Percentiles rank a stretch among this genome's conserved stretches.
These are phyloP conservation scores for Suaeda aralocaspica DNA, from an alignment of 148 eudicot species.

Conservation along the genomic window DNA sequence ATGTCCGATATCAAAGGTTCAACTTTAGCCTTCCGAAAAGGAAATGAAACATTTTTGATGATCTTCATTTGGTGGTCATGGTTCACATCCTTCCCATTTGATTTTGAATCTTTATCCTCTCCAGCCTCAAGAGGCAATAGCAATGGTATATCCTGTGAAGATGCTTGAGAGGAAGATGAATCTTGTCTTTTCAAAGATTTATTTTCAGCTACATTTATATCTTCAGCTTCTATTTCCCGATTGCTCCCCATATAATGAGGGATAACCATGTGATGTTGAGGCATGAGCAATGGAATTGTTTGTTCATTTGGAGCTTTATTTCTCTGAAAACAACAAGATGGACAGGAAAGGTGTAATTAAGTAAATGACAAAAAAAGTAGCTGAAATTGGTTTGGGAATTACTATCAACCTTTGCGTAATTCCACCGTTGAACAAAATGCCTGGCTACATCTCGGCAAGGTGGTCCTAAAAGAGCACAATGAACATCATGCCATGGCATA, in stretches of 20 bases:
- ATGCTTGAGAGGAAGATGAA: slow-evolving; percentile 70
- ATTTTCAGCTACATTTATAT: slow-evolving; percentile 28
- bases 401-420: slow-evolving; percentile 80
- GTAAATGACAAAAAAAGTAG: slow-evolving; percentile 1
- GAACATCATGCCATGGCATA: slow-evolving; percentile 99
- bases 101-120: slow-evolving; percentile 42
- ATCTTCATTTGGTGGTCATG: slow-evolving; percentile 54
- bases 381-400: not conserved
- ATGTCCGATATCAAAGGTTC: slow-evolving; percentile 59
- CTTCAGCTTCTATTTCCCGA: slow-evolving; percentile 39
- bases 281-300: slow-evolving; percentile 87
- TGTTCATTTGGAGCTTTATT: slow-evolving; percentile 93
- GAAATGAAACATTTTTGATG: slow-evolving; percentile 54
- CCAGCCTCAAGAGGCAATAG: slow-evolving; percentile 85
- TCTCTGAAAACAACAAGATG: slow-evolving; percentile 50
- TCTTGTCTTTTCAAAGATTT: slow-evolving; percentile 45
- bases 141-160: slow-evolving; percentile 83
- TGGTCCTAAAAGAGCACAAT: slow-evolving; percentile 97
- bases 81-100: slow-evolving; percentile 36
- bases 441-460: slow-evolving; percentile 96
- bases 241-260: slow-evolving; percentile 83
- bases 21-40: slow-evolving; percentile 62
- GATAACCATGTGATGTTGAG: slow-evolving; percentile 97
- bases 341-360: not conserved
- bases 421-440: slow-evolving; percentile 98